These are phyloP conservation scores for Heteromeles arbutifolia DNA, from an alignment of 306 rosid species.

Conservation along the genomic window DNA sequence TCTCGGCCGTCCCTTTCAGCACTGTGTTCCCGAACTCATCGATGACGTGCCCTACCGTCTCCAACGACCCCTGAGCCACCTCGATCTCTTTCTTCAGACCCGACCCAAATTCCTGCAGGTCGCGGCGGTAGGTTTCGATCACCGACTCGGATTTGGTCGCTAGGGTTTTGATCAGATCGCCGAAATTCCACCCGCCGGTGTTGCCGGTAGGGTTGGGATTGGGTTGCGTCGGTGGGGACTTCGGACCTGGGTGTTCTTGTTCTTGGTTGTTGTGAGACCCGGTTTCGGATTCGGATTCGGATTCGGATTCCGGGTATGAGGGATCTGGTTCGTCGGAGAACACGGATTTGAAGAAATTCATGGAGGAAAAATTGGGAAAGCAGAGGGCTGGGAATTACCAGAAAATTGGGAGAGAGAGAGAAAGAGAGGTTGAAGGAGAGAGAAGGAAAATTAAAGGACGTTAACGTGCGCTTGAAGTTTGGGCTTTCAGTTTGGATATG, in stretches of 20 bases:
- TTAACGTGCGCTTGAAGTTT: neutral
- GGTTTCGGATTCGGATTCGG: conserved; percentile 9
- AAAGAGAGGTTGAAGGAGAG: too few relatives aligned
- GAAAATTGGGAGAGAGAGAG: neutral
- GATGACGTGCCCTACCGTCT: conserved; percentile 53
- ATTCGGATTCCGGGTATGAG: conserved; percentile 9
- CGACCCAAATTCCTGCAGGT: conserved; percentile 66
- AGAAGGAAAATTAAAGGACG: neutral
- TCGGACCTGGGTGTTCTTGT: conserved; percentile 26
- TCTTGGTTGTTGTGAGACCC: conserved; percentile 8
- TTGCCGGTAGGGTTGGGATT: neutral
- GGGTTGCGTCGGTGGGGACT: conserved; percentile 16
- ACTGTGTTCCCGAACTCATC: conserved; percentile 74
- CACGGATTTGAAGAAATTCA: conserved; percentile 85
- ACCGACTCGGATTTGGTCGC: conserved; percentile 68
- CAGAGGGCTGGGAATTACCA: neutral
- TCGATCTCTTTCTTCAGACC: conserved; percentile 76
- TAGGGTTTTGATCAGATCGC: conserved; percentile 62
- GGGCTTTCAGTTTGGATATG: neutral
- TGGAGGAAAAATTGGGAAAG: conserved; percentile 9
- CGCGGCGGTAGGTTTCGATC: conserved; percentile 86
- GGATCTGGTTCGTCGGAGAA: conserved; percentile 60
- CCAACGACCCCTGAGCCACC: conserved; percentile 81
- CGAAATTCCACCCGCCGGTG: conserved; percentile 53
- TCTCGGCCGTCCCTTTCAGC: conserved; percentile 74